Base-by-base conservation (phyloP, 2,329 filamentous ascomycete species). In the Monosporascus sp. region DNA sequence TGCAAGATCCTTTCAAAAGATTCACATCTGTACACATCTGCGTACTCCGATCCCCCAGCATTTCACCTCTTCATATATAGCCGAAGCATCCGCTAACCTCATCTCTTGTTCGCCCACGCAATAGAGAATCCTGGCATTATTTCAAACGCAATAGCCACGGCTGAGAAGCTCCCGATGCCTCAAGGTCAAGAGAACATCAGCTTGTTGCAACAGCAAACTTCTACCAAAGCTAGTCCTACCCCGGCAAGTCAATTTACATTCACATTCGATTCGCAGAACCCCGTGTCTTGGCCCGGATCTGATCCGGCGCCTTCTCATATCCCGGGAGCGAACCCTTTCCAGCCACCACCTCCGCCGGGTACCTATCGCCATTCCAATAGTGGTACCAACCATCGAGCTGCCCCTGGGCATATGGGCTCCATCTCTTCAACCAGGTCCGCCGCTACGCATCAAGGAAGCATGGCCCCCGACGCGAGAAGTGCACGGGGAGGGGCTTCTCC, bases 181-280 rank as follows among this genome's bases (percentile, higher is more conserved):
- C 79, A 77, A 61, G 88, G 85, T 15, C 85, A 90, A 66, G 89
- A 93, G 65, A 94, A 90, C 70, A 78, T 86, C 57, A 93, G 88
- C 68, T 78, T 92, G 54, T 73, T 95, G 48, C 85, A 90, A 53
- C 87, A 90, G 66, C 84, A 88, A 68, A 74, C 80, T 18, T 71
- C 77, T 6, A 76, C 77, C 53, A 86, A 82, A 62, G 67, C 81
- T 4, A 84, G 80, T 37, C 84, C 89, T 5, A 82, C 61, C 34
- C 59, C 86, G 6, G 90, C 91, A 52, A 88, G 89, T 0, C 90
- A 97, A 62, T 99, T 99, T 68, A 99, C 94, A 9, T 99, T 99
- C 67, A 96, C 90, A 14, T 97, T 91, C 70, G 89, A 95, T 64
- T 93, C 92, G 1, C 90, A 94, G 66, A 90, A 91, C 38, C 86